These are phyloP conservation scores for Yamadazyma sp. DNA, from an alignment of 1,139 yeast genomes.

Conservation along the genomic window DNA sequence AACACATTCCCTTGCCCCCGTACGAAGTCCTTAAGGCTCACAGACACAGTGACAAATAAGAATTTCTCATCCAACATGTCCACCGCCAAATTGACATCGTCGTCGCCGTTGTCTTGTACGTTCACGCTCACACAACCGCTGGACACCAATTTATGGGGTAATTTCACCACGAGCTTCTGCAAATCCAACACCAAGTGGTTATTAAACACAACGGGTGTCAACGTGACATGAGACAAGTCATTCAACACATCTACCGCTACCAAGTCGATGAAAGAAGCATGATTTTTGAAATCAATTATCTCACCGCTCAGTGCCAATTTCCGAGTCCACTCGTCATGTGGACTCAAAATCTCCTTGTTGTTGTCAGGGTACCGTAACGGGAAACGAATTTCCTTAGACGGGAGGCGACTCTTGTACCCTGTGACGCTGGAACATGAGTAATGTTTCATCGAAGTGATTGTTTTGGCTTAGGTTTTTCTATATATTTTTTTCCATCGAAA, in stretches of 20 bases:
- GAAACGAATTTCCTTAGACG: constrained; percentile 21
- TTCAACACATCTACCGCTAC: constrained; percentile 29
- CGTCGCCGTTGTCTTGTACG: constrained; percentile 8
- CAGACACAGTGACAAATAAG: constrained; percentile 33
- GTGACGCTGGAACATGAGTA: constrained; percentile 19
- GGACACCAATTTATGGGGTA: constrained; percentile 36
- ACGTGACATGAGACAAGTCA: constrained; percentile 29
- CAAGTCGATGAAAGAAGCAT: constrained; percentile 21
- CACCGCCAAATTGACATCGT: constrained; percentile 20
- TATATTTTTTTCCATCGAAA: neutral
- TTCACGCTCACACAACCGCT: constrained; percentile 23
- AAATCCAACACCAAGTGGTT: constrained; percentile 25
- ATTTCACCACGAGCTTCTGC: constrained; percentile 27
- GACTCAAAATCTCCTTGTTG: too few relatives aligned
- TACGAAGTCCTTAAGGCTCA: constrained; percentile 33
- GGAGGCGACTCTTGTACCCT: constrained; percentile 27
- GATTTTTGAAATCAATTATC: constrained; percentile 21
- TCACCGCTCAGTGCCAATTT: constrained; percentile 25
- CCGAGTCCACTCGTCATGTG: constrained; percentile 26
- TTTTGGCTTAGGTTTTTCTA: neutral
- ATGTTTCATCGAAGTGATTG: neutral
- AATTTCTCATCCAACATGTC: constrained; percentile 30
- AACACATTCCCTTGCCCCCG: constrained; percentile 19
- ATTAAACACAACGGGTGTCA: constrained; percentile 30
- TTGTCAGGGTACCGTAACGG: constrained; percentile 34